Conservation (phyloP, 2,329 filamentous ascomycete species). For the Colletotrichum trifolii region DNA sequence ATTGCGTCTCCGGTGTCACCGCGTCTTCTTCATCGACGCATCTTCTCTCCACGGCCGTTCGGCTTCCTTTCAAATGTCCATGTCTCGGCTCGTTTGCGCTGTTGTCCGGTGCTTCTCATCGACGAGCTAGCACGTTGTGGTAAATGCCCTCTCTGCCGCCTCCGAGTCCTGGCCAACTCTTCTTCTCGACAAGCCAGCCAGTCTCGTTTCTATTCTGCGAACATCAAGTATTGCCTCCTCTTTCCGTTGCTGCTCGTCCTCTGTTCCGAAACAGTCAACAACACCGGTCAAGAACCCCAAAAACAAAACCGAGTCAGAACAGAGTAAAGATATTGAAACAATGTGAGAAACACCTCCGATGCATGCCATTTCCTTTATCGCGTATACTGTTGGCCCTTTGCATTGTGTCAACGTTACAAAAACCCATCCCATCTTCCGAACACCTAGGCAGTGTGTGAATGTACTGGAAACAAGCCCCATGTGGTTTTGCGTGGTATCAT, state of each 20-base stretch:
- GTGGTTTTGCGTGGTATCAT: slow-evolving; percentile 39
- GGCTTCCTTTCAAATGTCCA: no score
- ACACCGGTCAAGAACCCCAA: not conserved
- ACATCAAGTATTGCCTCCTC: not conserved
- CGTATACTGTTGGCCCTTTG: slow-evolving; percentile 37
- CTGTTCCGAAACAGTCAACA: slow-evolving; percentile 2
- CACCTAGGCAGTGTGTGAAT: slow-evolving; percentile 37
- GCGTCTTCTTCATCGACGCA: not conserved
- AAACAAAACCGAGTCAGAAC: slow-evolving; percentile 9
- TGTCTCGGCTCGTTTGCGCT: no score
- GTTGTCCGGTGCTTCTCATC: no score
- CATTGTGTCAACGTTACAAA: slow-evolving; percentile 36
- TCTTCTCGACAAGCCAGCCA: no score
- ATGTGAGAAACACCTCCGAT: slow-evolving; percentile 28
- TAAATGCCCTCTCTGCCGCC: no score
- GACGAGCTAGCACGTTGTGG: no score
- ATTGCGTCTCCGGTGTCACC: not conserved
- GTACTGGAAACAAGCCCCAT: slow-evolving; percentile 36
- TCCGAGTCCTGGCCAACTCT: no score
- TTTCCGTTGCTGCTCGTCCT: not conserved
- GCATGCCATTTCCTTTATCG: slow-evolving; percentile 37
- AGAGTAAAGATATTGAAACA: slow-evolving; percentile 8
- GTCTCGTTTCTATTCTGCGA: no score
- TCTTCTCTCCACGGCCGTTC: not conserved
- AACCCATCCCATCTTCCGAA: slow-evolving; percentile 35